A percentile compares a stretch with the other conserved stretches of the same genome.
phyloP scores from a whole-genome alignment of 148 eudicot species.

The Chenopodium berlandieri region DNA sequence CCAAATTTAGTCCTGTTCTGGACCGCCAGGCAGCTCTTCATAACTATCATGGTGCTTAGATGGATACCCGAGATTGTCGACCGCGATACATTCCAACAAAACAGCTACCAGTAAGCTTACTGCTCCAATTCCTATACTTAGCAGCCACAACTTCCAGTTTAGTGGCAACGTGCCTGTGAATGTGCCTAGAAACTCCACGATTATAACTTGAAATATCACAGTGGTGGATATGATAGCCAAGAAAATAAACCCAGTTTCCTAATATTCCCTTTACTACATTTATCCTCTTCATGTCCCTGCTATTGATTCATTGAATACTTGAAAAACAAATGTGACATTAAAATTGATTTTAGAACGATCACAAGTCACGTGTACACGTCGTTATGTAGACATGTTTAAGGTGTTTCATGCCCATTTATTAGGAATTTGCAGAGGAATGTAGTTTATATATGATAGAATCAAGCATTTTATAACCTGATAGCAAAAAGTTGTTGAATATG shows the following conservation, averaged over 20 bases:
- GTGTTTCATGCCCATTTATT: background rate
- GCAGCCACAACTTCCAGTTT: slow-evolving; percentile 46
- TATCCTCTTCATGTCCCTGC: slow-evolving; percentile 86
- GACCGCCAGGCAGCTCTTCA: slow-evolving; percentile 65
- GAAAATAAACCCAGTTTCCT: slow-evolving; percentile 56
- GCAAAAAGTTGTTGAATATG: slow-evolving; percentile 77
- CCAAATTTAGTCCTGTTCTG: slow-evolving; percentile 52
- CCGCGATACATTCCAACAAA: slow-evolving; percentile 36
- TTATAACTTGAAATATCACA: slow-evolving; percentile 55
- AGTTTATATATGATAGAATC: background rate
- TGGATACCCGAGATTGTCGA: slow-evolving; percentile 12
- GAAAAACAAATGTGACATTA: background rate
- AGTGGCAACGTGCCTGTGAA: slow-evolving; percentile 69
- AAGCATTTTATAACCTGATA: slow-evolving; percentile 53
- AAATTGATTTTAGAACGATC: too few species aligned
- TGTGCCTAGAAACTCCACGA: slow-evolving; percentile 60
- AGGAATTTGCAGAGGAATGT: background rate
- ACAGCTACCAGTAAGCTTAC: background rate
- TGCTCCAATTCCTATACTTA: slow-evolving; percentile 34
- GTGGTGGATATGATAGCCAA: slow-evolving; percentile 47
- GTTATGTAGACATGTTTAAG: too few species aligned
- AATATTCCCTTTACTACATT: slow-evolving; percentile 60
- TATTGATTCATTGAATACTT: slow-evolving; percentile 90
- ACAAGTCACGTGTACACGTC: too few species aligned
- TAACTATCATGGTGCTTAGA: slow-evolving; percentile 57